These are phyloP conservation scores for Blastobotrys attinorum DNA, from an alignment of 805 yeast genomes.

Conservation along the genomic window DNA sequence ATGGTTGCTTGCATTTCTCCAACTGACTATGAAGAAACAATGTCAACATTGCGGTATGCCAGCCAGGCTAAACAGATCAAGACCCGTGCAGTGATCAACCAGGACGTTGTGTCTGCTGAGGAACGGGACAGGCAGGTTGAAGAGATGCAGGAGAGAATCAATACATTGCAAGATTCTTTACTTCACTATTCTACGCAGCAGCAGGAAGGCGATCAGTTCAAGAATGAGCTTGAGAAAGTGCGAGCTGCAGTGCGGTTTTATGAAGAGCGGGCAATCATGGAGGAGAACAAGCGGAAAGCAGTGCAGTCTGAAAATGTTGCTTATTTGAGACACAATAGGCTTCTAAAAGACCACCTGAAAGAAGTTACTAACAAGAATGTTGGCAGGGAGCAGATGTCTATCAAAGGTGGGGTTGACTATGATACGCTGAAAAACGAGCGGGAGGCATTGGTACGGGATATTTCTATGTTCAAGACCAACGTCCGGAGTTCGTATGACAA, in stretches of 20 bases:
- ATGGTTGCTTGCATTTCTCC: conserved; percentile 87
- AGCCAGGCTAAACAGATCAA: conserved; percentile 64
- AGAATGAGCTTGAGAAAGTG: conserved; percentile 24
- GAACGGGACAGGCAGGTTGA: conserved; percentile 32
- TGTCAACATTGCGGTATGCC: conserved; percentile 72
- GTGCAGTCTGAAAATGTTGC: conserved; percentile 23
- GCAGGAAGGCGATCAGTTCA: conserved; percentile 20
- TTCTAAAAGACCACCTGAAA: conserved; percentile 23
- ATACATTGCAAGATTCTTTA: conserved; percentile 22
- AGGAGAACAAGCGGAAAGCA: conserved; percentile 27
- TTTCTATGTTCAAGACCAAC: neutral
- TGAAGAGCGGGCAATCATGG: conserved; percentile 25
- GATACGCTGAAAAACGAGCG: conserved; percentile 3
- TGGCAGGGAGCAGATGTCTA: neutral
- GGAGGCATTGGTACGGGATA: neutral
- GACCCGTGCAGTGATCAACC: conserved; percentile 50
- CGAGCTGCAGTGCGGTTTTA: conserved; percentile 23
- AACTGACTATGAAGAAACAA: conserved; percentile 66
- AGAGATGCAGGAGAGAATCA: conserved; percentile 34
- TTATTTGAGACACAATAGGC: conserved; percentile 22
- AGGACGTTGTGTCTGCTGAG: conserved; percentile 32
- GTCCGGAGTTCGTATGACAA: neutral
- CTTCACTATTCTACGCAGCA: conserved; percentile 13
- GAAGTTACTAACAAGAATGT: conserved; percentile 16
- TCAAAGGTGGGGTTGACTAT: neutral